A percentile compares a stretch with the other conserved stretches of the same genome.
Evolutionary conservation across 2,329 filamentous ascomycete species (phyloP).

Genomic region (Fusarium sambucinum): DNA sequence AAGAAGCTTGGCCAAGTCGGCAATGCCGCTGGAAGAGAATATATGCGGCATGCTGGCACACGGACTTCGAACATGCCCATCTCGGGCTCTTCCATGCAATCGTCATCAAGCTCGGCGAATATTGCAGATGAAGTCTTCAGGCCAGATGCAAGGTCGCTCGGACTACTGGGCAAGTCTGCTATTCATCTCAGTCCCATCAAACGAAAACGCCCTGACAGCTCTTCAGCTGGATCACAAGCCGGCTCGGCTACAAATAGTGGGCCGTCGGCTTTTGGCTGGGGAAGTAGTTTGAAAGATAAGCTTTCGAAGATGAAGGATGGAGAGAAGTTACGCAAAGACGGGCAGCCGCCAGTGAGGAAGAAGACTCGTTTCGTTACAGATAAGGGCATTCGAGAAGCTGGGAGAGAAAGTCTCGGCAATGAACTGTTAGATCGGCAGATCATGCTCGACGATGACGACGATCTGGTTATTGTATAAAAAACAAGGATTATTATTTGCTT

Average conservation of each 20-base stretch:
- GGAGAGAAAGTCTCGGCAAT: slow-evolving; percentile 77
- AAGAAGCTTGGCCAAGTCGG: slow-evolving; percentile 74
- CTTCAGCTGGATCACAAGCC: slow-evolving; percentile 55
- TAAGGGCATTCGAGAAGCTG: slow-evolving; percentile 81
- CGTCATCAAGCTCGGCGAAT: slow-evolving; percentile 31
- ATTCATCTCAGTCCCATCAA: slow-evolving; percentile 71
- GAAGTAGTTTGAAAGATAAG: slow-evolving; percentile 66
- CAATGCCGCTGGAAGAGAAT: slow-evolving; percentile 75
- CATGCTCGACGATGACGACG: slow-evolving; percentile 61
- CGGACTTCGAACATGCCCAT: slow-evolving; percentile 17
- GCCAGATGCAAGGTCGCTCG: slow-evolving; percentile 58
- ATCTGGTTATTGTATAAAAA: slow-evolving; percentile 61
- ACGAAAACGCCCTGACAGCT: slow-evolving; percentile 66
- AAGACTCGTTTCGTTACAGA: slow-evolving; percentile 85
- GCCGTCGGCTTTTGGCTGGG: slow-evolving; percentile 66
- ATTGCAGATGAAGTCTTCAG: slow-evolving; percentile 49
- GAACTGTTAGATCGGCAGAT: slow-evolving; percentile 57
- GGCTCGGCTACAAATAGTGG: slow-evolving; percentile 47
- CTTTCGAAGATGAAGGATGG: slow-evolving; percentile 72
- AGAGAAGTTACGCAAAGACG: slow-evolving; percentile 59
- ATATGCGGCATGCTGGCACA: slow-evolving; percentile 66
- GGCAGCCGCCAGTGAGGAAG: slow-evolving; percentile 67
- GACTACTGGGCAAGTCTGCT: slow-evolving; percentile 53
- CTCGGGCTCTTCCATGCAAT: slow-evolving; percentile 33
- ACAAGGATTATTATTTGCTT: slow-evolving; percentile 18